Percentiles rank a stretch among this genome's conserved stretches.
Evolutionary conservation across 176 grass and related monocot species (phyloP).

Genomic region (Avena sativa): DNA sequence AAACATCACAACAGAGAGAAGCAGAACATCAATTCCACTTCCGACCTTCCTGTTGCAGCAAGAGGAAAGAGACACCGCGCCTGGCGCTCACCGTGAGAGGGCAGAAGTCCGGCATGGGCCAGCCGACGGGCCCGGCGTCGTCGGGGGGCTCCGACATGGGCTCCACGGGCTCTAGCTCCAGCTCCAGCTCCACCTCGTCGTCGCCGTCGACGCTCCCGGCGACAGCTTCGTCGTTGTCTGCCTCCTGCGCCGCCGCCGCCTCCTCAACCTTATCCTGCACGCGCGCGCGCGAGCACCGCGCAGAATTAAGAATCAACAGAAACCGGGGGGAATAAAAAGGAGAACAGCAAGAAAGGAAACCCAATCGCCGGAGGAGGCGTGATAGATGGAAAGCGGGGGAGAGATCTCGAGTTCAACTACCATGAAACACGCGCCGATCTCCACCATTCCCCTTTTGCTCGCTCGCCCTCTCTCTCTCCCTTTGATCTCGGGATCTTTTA

Average conservation of each 20-base stretch:
- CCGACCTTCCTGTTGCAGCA: background rate
- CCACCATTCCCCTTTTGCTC: constrained; percentile 36
- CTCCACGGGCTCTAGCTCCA: constrained; percentile 51
- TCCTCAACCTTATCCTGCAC: constrained; percentile 52
- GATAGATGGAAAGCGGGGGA: background rate
- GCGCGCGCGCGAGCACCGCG: constrained; percentile 2
- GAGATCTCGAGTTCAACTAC: constrained; percentile 35
- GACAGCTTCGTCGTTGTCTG: background rate
- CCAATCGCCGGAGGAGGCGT: background rate
- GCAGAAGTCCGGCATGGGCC: constrained; percentile 70
- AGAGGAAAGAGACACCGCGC: background rate
- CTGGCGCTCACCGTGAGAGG: constrained; percentile 56
- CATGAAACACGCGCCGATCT: constrained; percentile 49
- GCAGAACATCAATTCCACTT: background rate
- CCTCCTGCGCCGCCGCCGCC: background rate
- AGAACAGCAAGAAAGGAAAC: background rate
- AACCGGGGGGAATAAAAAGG: background rate
- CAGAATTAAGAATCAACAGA: background rate
- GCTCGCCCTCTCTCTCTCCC: background rate
- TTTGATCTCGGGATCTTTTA: background rate
- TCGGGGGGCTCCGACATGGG: constrained; percentile 57
- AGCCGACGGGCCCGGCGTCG: constrained; percentile 51
- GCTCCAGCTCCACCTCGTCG: constrained; percentile 29
- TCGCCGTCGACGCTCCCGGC: background rate
- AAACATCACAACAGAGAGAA: background rate